Conservation (phyloP, 2,329 filamentous ascomycete genomes). For the Tolypocladium tropicale region DNA sequence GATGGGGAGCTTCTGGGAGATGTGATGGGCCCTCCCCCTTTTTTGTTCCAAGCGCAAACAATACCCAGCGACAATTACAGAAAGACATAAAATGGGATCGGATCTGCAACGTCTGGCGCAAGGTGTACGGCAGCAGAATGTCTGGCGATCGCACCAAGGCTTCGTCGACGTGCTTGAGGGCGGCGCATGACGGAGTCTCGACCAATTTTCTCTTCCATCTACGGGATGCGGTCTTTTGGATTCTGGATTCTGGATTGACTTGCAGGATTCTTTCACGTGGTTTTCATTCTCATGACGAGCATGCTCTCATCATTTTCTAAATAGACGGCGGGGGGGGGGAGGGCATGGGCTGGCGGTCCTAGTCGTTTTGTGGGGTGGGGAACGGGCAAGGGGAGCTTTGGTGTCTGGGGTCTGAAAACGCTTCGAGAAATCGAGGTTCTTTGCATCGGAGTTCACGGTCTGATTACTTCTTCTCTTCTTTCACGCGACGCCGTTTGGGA, state of each 20-base stretch:
- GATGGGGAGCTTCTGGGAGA: conserved; percentile 23
- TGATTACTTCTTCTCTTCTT: background rate
- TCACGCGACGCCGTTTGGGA: background rate
- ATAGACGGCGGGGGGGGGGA: conserved; percentile 1
- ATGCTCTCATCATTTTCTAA: background rate
- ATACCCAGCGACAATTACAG: conserved; percentile 14
- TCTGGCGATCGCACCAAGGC: background rate
- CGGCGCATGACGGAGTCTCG: background rate
- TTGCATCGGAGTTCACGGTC: background rate
- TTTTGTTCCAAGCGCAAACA: conserved; percentile 13
- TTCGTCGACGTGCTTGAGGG: background rate
- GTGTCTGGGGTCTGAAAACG: conserved; percentile 1
- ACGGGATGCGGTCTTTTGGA: background rate
- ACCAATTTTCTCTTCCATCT: background rate
- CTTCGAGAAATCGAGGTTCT: background rate
- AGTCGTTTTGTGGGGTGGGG: background rate
- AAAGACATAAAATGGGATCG: background rate
- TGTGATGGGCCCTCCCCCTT: conserved; percentile 14
- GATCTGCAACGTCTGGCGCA: conserved; percentile 1
- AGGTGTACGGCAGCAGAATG: background rate
- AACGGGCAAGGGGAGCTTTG: background rate
- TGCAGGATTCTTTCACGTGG: background rate
- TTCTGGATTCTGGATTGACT: background rate
- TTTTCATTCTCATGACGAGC: background rate
- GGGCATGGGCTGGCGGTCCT: background rate